Conservation (phyloP, 164 flowering plant species). For the Akebia trifoliata region DNA sequence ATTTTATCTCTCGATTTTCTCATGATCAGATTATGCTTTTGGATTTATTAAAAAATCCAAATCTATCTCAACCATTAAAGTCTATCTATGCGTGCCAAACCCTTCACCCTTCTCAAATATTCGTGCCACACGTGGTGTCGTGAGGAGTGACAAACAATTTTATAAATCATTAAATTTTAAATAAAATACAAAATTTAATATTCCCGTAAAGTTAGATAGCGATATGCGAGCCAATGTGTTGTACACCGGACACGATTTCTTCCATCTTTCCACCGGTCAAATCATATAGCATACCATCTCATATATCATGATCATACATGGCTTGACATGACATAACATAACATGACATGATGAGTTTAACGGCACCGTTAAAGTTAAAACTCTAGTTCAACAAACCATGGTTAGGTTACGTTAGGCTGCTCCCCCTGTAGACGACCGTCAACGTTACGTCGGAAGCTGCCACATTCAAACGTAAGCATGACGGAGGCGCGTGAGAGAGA, state of each 20-base stretch:
- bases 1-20: too few species aligned
- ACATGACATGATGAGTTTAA: not conserved
- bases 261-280: conserved; percentile 14
- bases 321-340: not conserved
- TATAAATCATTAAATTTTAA: not conserved
- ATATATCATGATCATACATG: not conserved
- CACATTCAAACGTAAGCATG: conserved; percentile 3
- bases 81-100: too few species aligned
- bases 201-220: not conserved
- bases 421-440: conserved; percentile 17
- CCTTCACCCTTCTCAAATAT: too few species aligned
- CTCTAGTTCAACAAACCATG: too few species aligned
- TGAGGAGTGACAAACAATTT: not conserved
- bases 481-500: conserved; percentile 2
- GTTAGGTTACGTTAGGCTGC: conserved; percentile 7
- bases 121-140: conserved; percentile 8
- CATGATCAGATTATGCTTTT: too few species aligned
- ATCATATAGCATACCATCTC: not conserved
- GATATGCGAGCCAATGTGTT: conserved; percentile 8
- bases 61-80: too few species aligned
- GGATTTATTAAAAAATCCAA: too few species aligned
- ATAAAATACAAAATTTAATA: not conserved
- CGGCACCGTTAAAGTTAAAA: conserved; percentile 9
- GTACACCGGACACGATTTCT: conserved; percentile 1
- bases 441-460: conserved; percentile 6